A percentile compares a stretch with the other conserved stretches of the same genome.
Evolutionary conservation across 192 early-diverging fungal species (phyloP).

Genomic region (Coemansia asiatica): DNA sequence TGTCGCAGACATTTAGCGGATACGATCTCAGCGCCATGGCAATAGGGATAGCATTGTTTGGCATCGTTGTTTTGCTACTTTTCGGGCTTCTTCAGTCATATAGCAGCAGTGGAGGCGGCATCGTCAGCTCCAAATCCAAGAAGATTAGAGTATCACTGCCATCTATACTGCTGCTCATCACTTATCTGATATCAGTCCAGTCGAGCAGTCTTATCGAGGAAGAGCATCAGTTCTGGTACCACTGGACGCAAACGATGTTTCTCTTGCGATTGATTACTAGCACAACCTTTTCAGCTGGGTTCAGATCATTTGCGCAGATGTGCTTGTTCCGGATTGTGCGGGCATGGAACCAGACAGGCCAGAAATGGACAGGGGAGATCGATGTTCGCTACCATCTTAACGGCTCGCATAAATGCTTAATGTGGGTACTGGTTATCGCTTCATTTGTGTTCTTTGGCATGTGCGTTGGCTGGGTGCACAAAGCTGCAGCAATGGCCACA

Average conservation of each 20-base stretch:
- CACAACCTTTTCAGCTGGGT: background rate
- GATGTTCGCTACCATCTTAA: conserved; percentile 41
- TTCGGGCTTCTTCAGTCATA: conserved; percentile 18
- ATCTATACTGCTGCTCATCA: conserved; percentile 33
- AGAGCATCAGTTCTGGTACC: conserved; percentile 76
- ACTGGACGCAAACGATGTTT: conserved; percentile 66
- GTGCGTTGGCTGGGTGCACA: conserved; percentile 20
- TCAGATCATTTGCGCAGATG: conserved; percentile 35
- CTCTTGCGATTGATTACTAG: conserved; percentile 32
- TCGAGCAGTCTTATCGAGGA: conserved; percentile 76
- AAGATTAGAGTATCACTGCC: conserved; percentile 16
- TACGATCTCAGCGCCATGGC: conserved; percentile 49
- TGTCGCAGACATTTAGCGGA: conserved; percentile 47
- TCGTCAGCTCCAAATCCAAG: conserved; percentile 13
- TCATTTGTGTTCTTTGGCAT: conserved; percentile 13
- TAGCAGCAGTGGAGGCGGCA: conserved; percentile 5
- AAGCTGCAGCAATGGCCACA: background rate
- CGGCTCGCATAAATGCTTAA: conserved; percentile 10
- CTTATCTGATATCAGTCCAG: conserved; percentile 59
- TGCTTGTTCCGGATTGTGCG: conserved; percentile 36
- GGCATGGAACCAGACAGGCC: conserved; percentile 55
- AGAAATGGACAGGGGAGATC: conserved; percentile 37
- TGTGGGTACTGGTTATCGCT: conserved; percentile 32
- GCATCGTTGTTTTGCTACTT: conserved; percentile 12
- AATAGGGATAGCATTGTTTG: conserved; percentile 33